phyloP scores from a whole-genome alignment of 441 rosid genomes.

The Pelargonium fulgidum region DNA sequence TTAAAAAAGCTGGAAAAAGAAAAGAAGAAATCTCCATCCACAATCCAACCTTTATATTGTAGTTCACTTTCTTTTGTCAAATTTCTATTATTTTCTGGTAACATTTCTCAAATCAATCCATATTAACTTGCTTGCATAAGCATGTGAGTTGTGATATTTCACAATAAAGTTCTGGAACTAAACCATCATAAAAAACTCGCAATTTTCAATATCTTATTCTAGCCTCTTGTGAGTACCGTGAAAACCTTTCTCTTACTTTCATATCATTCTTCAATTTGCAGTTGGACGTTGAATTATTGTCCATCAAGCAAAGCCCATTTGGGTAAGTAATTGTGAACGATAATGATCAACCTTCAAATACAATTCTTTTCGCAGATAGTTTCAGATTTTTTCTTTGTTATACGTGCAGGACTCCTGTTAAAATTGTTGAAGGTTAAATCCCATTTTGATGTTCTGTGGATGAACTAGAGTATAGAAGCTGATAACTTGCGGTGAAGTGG shows the following conservation, averaged over 20 bases:
- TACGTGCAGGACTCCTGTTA: conserved; percentile 60
- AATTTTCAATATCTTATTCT: not conserved
- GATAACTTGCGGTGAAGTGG: not conserved
- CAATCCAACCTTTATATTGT: not conserved
- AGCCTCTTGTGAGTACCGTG: not conserved
- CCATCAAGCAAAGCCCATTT: conserved; percentile 86
- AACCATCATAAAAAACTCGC: not conserved
- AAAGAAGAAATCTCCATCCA: not conserved
- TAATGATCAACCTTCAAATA: not conserved
- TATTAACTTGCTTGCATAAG: not conserved
- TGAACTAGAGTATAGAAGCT: conserved; percentile 14
- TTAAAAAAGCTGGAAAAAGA: not conserved
- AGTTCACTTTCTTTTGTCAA: not conserved
- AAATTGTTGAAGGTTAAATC: conserved; percentile 63
- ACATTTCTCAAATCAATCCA: not conserved
- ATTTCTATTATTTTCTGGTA: not conserved
- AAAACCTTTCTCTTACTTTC: no score
- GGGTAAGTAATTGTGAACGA: conserved; percentile 45
- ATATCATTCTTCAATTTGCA: conserved; percentile 25
- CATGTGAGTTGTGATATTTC: not conserved
- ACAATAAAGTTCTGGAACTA: not conserved
- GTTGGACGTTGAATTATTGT: conserved; percentile 79
- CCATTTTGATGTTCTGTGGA: not conserved
- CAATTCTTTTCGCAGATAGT: not conserved
- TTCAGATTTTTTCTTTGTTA: conserved; percentile 5